Evolutionary conservation across 192 early-diverging fungal species (phyloP), one percentile per base, ranked within the genome.

Genomic region (Glomus cerebriforme): DNA sequence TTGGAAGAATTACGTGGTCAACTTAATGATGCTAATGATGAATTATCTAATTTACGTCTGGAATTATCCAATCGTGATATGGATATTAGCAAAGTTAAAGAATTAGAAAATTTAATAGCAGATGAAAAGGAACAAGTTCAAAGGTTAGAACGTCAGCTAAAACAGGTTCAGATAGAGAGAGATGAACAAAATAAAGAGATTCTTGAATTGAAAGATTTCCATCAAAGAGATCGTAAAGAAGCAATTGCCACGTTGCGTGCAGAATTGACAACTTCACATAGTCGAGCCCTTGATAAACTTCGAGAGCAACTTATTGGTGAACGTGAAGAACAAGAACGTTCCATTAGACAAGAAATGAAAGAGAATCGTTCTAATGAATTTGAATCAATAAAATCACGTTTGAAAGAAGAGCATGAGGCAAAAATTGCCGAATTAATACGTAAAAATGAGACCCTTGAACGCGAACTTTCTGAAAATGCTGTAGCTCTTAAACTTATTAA

Each of bases 21-120:
- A 72, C 69, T 72, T 29, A 24, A 47, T 26, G 26, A 72, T 27
- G 19, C 69, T n/a, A 72, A 72, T 29, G 34, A 43, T 72, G 69
- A 39, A 49, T 31, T 72, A 27, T 72, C 69, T 49, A 49, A 72
- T 24, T 39, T 72, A 45, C 34, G 27, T 47, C 27, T 49, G 17
- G 19, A 72, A 35, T 24, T 47, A 8, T 39, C 45, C 26, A 24
- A 45, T 27, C n/a, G n/a, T 15, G 31, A 39, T 27, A 24, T 1
- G 8, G 45, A 72, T 9, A 24, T 39, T 5, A 26, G 29, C 6
- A 39, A 72, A 7, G 17, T 49, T 24, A 26, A 72, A 47, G 31
- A 32, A 22, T 17, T 72, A n/a, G 32, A 39, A 27, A 43, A 15
- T 49, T 13, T 37, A 15, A 27, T 72, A 26, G 15, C 17, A 1